phyloP scores from a whole-genome alignment of 352 stramenopile genomes.

The Globisporangium cylindrosporum region DNA sequence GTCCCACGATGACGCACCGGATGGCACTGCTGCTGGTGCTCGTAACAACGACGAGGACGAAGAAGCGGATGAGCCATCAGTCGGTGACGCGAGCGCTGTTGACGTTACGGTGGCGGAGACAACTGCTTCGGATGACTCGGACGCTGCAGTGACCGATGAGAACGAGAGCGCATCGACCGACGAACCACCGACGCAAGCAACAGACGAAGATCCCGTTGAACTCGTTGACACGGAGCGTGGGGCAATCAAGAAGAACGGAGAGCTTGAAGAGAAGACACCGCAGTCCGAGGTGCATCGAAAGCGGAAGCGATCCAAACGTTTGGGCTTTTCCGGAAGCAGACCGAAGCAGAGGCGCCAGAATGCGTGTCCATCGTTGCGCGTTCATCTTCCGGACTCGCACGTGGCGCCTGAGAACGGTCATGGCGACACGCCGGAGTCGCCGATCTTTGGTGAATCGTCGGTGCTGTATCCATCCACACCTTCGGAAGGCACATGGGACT shows the following conservation, averaged over 20 bases:
- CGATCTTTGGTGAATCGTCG: slow-evolving; percentile 41
- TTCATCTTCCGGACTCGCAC: slow-evolving; percentile 27
- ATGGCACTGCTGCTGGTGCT: neutral
- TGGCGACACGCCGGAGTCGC: slow-evolving; percentile 27
- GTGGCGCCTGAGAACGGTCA: slow-evolving; percentile 19
- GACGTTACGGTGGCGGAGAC: neutral
- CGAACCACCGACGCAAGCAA: neutral
- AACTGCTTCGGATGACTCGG: slow-evolving; percentile 12
- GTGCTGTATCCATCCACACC: slow-evolving; percentile 37
- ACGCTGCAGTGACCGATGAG: slow-evolving; percentile 9
- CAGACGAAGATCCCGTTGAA: neutral
- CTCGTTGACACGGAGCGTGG: neutral
- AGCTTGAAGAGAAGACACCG: neutral
- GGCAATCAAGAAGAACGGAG: neutral
- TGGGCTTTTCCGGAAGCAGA: slow-evolving; percentile 26
- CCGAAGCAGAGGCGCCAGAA: slow-evolving; percentile 20
- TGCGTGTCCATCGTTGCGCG: slow-evolving; percentile 19
- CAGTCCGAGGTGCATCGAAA: slow-evolving; percentile 18
- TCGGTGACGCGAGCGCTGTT: neutral
- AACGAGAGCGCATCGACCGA: slow-evolving; percentile 5
- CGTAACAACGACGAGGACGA: neutral
- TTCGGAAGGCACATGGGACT: slow-evolving; percentile 49
- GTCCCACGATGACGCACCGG: neutral
- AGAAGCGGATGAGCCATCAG: neutral
- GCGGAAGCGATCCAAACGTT: slow-evolving; percentile 47